These are phyloP conservation scores for Tricholoma hemisulphureum DNA, from an alignment of 768 basidiomycete genomes.

Conservation along the genomic window DNA sequence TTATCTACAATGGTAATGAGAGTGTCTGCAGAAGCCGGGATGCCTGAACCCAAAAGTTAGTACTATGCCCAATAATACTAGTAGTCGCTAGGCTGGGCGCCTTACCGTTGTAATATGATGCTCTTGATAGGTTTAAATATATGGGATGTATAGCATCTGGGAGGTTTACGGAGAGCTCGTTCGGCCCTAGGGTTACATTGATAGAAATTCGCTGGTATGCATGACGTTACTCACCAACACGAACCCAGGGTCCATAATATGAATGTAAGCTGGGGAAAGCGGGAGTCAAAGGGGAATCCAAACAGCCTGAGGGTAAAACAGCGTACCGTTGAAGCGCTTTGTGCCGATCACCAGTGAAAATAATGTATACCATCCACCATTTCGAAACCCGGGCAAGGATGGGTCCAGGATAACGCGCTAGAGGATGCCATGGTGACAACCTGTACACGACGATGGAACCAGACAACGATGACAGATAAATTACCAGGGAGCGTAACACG, in stretches of 20 bases:
- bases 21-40: slow-evolving; percentile 18
- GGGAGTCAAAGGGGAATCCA: background rate
- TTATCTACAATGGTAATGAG: slow-evolving; percentile 19
- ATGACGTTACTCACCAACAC: slow-evolving; percentile 24
- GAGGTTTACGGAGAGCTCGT: slow-evolving; percentile 34
- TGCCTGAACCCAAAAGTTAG: background rate
- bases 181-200: slow-evolving; percentile 30
- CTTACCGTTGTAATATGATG: slow-evolving; percentile 22
- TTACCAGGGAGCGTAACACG: background rate
- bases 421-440: background rate
- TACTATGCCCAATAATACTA: too few relatives aligned
- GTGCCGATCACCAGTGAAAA: background rate
- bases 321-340: background rate
- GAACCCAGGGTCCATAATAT: slow-evolving; percentile 31
- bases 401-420: background rate
- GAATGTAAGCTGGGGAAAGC: slow-evolving; percentile 20
- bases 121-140: slow-evolving; percentile 26
- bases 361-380: background rate
- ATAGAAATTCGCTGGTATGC: background rate
- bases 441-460: background rate
- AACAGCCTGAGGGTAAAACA: background rate
- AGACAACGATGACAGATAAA: background rate
- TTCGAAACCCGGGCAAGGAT: background rate
- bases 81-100: background rate
- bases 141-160: slow-evolving; percentile 23